A percentile compares a stretch with the other conserved stretches of the same genome.
Evolutionary conservation across 2,329 filamentous ascomycete genomes (phyloP).

Genomic region (Acrocalymma vagum): DNA sequence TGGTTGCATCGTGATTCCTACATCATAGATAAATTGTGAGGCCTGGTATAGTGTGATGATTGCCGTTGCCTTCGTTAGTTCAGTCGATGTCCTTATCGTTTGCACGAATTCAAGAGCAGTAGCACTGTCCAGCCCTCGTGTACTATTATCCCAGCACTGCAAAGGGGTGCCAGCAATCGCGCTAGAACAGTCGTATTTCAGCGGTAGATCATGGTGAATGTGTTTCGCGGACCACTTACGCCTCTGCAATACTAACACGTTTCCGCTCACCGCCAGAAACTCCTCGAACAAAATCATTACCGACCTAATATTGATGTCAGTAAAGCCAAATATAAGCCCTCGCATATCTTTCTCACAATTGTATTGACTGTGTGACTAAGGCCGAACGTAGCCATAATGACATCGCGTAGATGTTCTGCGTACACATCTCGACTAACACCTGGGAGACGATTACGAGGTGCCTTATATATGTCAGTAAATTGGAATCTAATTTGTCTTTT

Average conservation of each 20-base stretch:
- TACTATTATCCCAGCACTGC: constrained; percentile 78
- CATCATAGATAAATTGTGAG: constrained; percentile 1
- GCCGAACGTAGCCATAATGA: constrained; percentile 77
- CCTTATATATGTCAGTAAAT: no score
- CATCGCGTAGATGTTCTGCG: no score
- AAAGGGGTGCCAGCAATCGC: constrained; percentile 58
- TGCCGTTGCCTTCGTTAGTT: constrained; percentile 53
- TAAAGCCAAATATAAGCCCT: no score
- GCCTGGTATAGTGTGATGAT: constrained; percentile 10
- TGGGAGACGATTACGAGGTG: no score
- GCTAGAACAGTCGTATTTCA: constrained; percentile 1
- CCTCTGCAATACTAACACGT: constrained; percentile 77
- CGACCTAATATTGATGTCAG: no score
- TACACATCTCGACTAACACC: no score
- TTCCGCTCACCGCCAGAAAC: constrained; percentile 77
- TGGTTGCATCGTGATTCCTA: no score
- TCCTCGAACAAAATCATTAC: constrained; percentile 76
- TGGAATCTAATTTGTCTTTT: no score
- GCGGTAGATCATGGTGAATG: constrained; percentile 48
- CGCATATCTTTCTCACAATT: no score
- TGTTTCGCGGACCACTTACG: no score
- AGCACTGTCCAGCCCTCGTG: constrained; percentile 72
- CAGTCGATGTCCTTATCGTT: constrained; percentile 56
- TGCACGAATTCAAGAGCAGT: constrained; percentile 53
- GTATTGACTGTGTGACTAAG: no score